A percentile compares a stretch with the other conserved stretches of the same genome.
phyloP scores from a whole-genome alignment of 345 rosid species.

The Syzygium grande region DNA sequence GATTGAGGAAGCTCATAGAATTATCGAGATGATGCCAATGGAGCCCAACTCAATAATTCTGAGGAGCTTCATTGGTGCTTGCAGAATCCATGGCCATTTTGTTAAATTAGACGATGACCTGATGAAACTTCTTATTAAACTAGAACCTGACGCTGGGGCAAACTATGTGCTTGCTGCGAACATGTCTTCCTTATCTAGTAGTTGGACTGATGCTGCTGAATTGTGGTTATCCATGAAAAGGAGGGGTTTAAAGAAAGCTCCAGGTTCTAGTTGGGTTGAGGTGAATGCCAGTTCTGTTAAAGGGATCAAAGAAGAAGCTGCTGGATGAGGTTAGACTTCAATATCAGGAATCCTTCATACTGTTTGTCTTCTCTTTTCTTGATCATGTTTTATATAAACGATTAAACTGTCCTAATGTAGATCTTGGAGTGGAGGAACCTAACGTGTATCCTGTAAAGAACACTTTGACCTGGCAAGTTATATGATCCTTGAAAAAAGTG shows the following conservation, averaged over 20 bases:
- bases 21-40: slow-evolving; percentile 20
- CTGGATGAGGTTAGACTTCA: not conserved
- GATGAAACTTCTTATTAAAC: slow-evolving; percentile 4
- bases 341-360: not conserved
- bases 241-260: slow-evolving; percentile 9
- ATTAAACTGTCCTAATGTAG: not conserved
- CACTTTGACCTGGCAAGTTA: not conserved
- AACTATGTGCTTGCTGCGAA: slow-evolving; percentile 18
- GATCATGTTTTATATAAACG: not conserved
- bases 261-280: slow-evolving; percentile 18
- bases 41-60: slow-evolving; percentile 15
- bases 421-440: not conserved
- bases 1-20: slow-evolving; percentile 13
- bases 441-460: not conserved
- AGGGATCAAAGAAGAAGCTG: not conserved
- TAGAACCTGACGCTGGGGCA: slow-evolving; percentile 14
- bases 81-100: slow-evolving; percentile 11
- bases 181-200: slow-evolving; percentile 11
- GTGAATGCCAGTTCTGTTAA: not conserved
- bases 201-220: slow-evolving; percentile 18
- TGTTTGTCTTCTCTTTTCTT: not conserved
- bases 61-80: slow-evolving; percentile 21
- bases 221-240: slow-evolving; percentile 6
- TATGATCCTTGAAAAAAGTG: not conserved
- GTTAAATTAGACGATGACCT: not conserved